These are phyloP conservation scores for Starmera caribaea DNA, from an alignment of 805 yeast genomes.

Conservation along the genomic window DNA sequence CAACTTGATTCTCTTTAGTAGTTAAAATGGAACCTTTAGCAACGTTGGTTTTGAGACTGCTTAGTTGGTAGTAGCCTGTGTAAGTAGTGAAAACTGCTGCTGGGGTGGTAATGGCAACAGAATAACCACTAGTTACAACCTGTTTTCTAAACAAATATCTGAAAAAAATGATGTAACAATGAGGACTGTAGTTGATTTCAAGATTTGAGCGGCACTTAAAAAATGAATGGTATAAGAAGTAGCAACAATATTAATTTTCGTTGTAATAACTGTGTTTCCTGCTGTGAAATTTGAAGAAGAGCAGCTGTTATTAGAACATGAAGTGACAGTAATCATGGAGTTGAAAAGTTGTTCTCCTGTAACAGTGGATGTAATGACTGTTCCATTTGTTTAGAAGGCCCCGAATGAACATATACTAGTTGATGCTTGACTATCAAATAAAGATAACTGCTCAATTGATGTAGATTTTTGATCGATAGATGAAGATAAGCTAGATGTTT, in stretches of 20 bases:
- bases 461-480: too few relatives aligned
- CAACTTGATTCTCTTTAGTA: too few relatives aligned
- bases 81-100: not conserved
- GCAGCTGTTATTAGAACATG: constrained; percentile 23
- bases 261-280: constrained; percentile 20
- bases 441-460: too few relatives aligned
- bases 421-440: too few relatives aligned
- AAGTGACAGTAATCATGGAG: constrained; percentile 25
- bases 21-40: too few relatives aligned
- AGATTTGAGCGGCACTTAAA: too few relatives aligned
- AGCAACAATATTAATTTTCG: constrained; percentile 21
- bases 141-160: constrained; percentile 11
- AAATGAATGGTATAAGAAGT: constrained; percentile 2
- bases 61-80: constrained; percentile 9
- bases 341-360: constrained; percentile 16
- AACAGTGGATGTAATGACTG: constrained; percentile 8
- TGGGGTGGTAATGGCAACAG: constrained; percentile 7
- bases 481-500: too few relatives aligned
- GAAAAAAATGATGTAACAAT: constrained; percentile 15
- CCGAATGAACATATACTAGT: constrained; percentile 2
- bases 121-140: constrained; percentile 18
- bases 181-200: constrained; percentile 4
- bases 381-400: constrained; percentile 12
- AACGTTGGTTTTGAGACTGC: constrained; percentile 1
- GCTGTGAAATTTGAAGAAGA: constrained; percentile 16